These are phyloP conservation scores for Brettanomyces anomalus DNA, from an alignment of 805 yeast genomes.

Conservation along the genomic window DNA sequence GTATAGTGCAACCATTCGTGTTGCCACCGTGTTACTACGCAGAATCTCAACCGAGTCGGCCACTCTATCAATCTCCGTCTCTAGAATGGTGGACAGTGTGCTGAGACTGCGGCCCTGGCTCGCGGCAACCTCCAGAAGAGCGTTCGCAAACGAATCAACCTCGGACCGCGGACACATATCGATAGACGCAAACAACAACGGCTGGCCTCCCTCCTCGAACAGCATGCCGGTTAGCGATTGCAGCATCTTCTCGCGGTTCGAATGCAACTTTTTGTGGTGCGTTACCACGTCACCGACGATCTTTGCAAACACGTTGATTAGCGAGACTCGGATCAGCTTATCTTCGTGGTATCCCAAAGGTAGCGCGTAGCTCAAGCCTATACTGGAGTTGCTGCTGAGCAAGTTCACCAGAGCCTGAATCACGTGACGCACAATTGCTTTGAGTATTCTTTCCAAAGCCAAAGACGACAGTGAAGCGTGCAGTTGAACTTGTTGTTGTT, in stretches of 20 bases:
- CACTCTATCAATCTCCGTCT: conserved; percentile 52
- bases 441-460: conserved; percentile 32
- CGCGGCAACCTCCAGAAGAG: conserved; percentile 42
- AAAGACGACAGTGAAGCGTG: not conserved
- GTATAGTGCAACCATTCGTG: conserved; percentile 62
- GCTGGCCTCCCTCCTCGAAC: not conserved
- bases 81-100: not conserved
- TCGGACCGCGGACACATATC: conserved; percentile 59
- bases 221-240: not conserved
- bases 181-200: conserved; percentile 43
- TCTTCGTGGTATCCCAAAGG: conserved; percentile 74
- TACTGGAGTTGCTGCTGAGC: conserved; percentile 63
- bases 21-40: conserved; percentile 75
- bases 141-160: conserved; percentile 61
- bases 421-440: conserved; percentile 55
- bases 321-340: conserved; percentile 55
- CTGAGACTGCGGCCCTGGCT: not conserved
- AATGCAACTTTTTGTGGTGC: conserved; percentile 5
- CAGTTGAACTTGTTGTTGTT: not conserved
- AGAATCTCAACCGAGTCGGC: conserved; percentile 62
- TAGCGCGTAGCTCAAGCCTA: conserved; percentile 66
- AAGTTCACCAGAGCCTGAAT: conserved; percentile 60
- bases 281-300: conserved; percentile 32
- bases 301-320: conserved; percentile 68
- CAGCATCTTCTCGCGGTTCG: conserved; percentile 1